Evolutionary conservation across 768 basidiomycete species (phyloP), one percentile per base, ranked within the genome.

Genomic region (Pleurotus pulmonarius): DNA sequence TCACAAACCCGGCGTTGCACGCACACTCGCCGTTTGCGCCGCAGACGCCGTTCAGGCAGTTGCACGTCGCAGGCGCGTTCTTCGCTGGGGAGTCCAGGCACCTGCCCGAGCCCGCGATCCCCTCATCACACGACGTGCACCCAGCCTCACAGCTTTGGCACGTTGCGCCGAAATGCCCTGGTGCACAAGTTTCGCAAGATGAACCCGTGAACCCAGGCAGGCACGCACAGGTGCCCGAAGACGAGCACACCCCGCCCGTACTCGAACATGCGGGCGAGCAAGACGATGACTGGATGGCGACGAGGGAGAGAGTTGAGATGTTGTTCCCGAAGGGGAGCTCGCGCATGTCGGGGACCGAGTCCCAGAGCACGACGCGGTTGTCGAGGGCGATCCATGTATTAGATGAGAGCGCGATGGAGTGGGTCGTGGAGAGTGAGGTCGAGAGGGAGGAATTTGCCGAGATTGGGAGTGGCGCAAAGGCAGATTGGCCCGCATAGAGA

Each of bases 41-140:
- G 69, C 92, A 95, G 29, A 83, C 72, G 5, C 92, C 92, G 63
- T 91, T 94, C 56, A 83, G 57, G 63, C 92, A 94, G 62, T 90
- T 87, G 69, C 92, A 94, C 15, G 76, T 77, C 34, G 81, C 78
- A 1, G 86, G 81, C 0, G 79, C 65, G 51, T 82, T 77, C 34
- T 66, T 65, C n/a, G 78, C 70, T 0, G 67, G 59, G 1, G 80
- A 68, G 20, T 74, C 65, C 46, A 90, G 73, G 67, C 92, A 95
- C 39, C 75, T 73, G 0, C 92, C 92, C 1, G 81, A 80, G 0
- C 92, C 92, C 0, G 82, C 80, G 40, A 86, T 81, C 11, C 92
- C 92, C 4, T 89, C 86, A 60, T 92, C 87, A 67, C 92, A 94
- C 4, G 78, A 69, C 0, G 72, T 63, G 65, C 92, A 93, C 3